A percentile compares a stretch with the other conserved stretches of the same genome.
Conservation (phyloP, 2,329 filamentous ascomycete genomes). For the Trichophyton equinum region DNA sequence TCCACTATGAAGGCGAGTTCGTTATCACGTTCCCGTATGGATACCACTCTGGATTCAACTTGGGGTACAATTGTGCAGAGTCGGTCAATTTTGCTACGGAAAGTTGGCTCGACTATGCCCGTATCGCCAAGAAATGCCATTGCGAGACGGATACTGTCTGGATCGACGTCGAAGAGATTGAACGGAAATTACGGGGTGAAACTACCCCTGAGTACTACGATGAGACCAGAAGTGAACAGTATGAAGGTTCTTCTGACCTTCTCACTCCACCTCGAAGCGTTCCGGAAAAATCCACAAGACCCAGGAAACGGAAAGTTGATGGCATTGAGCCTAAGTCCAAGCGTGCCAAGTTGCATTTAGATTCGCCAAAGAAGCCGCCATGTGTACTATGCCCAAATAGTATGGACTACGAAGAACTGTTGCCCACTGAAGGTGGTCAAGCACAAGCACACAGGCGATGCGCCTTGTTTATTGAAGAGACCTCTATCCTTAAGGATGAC, state of each 20-base stretch:
- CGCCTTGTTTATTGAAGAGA: constrained; percentile 83
- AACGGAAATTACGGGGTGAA: constrained; percentile 84
- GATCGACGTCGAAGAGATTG: constrained; percentile 93
- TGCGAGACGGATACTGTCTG: constrained; percentile 97
- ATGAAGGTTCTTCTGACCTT: constrained; percentile 54
- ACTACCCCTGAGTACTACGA: constrained; percentile 41
- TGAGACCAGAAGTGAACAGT: constrained; percentile 48
- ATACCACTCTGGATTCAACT: constrained; percentile 94
- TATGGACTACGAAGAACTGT: constrained; percentile 64
- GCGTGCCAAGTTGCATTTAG: constrained; percentile 64
- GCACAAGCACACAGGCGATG: constrained; percentile 73
- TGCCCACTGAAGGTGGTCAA: constrained; percentile 76
- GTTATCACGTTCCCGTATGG: constrained; percentile 98
- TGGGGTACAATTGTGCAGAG: constrained; percentile 97
- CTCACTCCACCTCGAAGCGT: constrained; percentile 68
- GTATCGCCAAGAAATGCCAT: constrained; percentile 91
- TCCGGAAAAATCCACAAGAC: constrained; percentile 52
- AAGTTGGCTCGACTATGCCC: constrained; percentile 87
- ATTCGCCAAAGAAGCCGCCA: constrained; percentile 58
- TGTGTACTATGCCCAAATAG: constrained; percentile 91
- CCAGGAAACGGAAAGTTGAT: constrained; percentile 57
- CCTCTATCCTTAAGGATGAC: constrained; percentile 62
- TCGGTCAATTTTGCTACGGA: constrained; percentile 97
- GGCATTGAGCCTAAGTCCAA: constrained; percentile 52
- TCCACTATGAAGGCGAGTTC: constrained; percentile 94